Evolutionary conservation across 2,329 filamentous ascomycete genomes (phyloP).

Genomic region (Daldinia eschscholtzii): DNA sequence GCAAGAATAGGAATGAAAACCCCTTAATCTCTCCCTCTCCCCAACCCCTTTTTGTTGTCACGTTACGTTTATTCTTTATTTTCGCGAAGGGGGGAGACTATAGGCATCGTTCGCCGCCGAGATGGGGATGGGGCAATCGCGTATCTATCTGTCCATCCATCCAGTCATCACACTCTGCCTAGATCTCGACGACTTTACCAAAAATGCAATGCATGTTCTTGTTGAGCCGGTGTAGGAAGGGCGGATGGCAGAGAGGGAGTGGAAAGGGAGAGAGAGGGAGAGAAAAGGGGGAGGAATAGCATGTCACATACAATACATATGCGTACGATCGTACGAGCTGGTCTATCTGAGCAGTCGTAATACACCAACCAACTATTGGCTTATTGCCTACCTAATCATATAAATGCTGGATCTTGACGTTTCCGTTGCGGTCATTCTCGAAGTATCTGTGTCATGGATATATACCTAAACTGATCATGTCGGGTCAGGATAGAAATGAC

Average conservation of each 20-base stretch:
- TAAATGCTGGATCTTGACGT: not conserved
- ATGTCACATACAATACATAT: constrained; percentile 11
- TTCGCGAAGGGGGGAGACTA: not conserved
- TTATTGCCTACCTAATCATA: not conserved
- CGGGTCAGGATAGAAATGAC: not conserved
- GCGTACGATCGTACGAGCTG: constrained; percentile 12
- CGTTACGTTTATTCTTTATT: not conserved
- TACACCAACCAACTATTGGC: constrained; percentile 7
- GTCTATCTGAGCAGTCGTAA: constrained; percentile 10
- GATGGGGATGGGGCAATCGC: not conserved
- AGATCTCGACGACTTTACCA: not conserved
- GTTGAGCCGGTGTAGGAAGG: not conserved
- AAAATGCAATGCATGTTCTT: constrained; percentile 4
- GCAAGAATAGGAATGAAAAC: constrained; percentile 39
- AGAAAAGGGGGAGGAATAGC: not conserved
- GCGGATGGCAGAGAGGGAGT: not conserved
- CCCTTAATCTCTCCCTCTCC: constrained; percentile 8
- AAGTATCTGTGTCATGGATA: not conserved
- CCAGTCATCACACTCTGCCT: not conserved
- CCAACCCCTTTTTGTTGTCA: not conserved
- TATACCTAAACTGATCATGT: not conserved
- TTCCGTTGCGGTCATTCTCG: not conserved
- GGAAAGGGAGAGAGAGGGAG: not conserved
- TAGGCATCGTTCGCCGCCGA: not conserved
- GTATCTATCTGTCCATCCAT: not conserved